These are phyloP conservation scores for Tuber melanosporum DNA, from an alignment of 495 filamentous ascomycete genomes.

Conservation along the genomic window DNA sequence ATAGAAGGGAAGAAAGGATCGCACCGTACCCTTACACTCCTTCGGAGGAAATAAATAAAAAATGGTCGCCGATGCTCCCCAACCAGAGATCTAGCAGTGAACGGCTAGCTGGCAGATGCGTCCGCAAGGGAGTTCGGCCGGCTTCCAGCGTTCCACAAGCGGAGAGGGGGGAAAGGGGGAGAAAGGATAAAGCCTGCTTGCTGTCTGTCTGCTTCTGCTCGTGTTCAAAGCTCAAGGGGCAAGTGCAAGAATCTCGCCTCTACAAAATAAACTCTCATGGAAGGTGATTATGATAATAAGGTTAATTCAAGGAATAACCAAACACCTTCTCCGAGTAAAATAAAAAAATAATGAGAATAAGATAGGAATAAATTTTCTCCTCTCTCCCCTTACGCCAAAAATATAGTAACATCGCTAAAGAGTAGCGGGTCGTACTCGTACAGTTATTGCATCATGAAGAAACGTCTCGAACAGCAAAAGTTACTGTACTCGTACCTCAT, in stretches of 20 bases:
- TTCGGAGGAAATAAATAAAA: background rate
- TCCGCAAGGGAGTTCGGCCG: background rate
- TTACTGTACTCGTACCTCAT: background rate
- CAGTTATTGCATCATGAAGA: too few relatives aligned
- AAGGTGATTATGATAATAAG: background rate
- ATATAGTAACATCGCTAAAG: background rate
- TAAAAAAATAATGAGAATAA: background rate
- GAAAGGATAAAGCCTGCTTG: background rate
- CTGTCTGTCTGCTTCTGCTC: background rate
- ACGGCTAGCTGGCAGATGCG: constrained; percentile 1
- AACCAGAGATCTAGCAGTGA: constrained; percentile 3
- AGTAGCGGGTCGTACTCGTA: too few relatives aligned
- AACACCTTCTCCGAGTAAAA: background rate
- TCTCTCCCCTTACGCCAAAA: background rate
- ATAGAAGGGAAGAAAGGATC: constrained; percentile 9
- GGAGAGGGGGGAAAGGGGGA: background rate
- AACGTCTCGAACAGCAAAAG: background rate
- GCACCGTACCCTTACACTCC: background rate
- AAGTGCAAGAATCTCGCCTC: background rate
- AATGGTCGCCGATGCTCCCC: background rate
- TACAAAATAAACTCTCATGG: background rate
- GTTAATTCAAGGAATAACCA: background rate
- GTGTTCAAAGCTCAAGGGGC: background rate
- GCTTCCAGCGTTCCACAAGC: constrained; percentile 4
- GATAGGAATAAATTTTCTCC: background rate